Evolutionary conservation across 345 rosid genomes (phyloP), one percentile per base, ranked within the genome.

Genomic region (Ceriops tagal): DNA sequence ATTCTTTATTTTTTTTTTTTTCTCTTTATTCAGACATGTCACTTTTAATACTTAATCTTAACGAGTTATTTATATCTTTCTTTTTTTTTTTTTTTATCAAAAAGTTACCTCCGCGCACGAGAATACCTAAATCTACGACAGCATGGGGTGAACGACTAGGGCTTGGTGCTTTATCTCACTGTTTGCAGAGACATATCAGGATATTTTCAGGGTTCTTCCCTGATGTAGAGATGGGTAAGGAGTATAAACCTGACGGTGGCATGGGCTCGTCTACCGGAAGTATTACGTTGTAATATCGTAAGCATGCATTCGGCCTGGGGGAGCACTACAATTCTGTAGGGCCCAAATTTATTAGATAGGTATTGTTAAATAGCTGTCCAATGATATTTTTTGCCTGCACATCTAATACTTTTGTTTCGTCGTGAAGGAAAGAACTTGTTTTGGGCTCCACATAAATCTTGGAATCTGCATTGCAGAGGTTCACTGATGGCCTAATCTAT

Each of bases 221-320:
- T 30, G 91, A 88, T 62, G 89, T 88, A 67, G 93, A 86, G 78
- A 86, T 86, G 89, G 93, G 91, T 32, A 86, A 83, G 78, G 91
- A 86, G 73, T 85, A 84, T 59, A 79, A 80, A 78, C 59, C 82
- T 8, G 73, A 66, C 46, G 83, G 71, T 15, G 69, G 70, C 3
- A 24, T 43, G 13, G 55, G 35, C 61, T 79, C 74, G 24, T 64
- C 78, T 32, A 49, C 22, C 28, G 66, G 61, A 11, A 80, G 70
- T 37, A 71, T 88, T 30, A 65, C 58, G 81, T 62, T 88, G 58
- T 86, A 91, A 10, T 88, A 83, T 74, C 93, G 85, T 66, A 88
- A 73, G 79, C 85, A 88, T 71, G 91, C 89, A 18, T 88, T 80
- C 74, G 91, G 89, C 30, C 90, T 82, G 8, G 89, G 91, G 10